Percentiles rank a stretch among this genome's conserved stretches.
These are phyloP conservation scores for Cyberlindnera amylophila DNA, from an alignment of 805 yeast genomes.

Conservation along the genomic window DNA sequence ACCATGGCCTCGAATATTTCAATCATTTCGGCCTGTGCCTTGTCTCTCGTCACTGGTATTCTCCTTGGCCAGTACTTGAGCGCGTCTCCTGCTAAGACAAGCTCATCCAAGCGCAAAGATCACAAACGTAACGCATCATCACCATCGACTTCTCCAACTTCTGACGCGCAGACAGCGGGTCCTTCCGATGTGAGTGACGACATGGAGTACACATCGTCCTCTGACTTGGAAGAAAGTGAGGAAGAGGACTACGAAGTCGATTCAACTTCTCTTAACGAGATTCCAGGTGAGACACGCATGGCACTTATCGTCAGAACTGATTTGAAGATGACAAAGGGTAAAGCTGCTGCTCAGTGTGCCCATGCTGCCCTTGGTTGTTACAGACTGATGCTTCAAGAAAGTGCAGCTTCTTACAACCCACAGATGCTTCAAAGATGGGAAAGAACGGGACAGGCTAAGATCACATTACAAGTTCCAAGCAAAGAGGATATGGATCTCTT, in stretches of 20 bases:
- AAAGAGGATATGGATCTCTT: slow-evolving; percentile 69
- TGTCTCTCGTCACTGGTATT: slow-evolving; percentile 37
- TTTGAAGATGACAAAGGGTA: slow-evolving; percentile 89
- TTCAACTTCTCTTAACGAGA: slow-evolving; percentile 54
- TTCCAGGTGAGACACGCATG: slow-evolving; percentile 83
- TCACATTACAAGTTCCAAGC: slow-evolving; percentile 71
- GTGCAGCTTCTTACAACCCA: slow-evolving; percentile 54
- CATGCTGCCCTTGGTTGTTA: slow-evolving; percentile 96
- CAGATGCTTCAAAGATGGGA: slow-evolving; percentile 73
- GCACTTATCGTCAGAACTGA: slow-evolving; percentile 86
- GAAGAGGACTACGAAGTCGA: slow-evolving; percentile 58
- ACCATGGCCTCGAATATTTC: slow-evolving; percentile 25
- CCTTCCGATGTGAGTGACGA: slow-evolving; percentile 27
- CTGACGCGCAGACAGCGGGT: slow-evolving; percentile 13
- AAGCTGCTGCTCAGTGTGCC: slow-evolving; percentile 95
- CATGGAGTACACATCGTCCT: slow-evolving; percentile 31
- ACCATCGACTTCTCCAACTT: slow-evolving; percentile 10
- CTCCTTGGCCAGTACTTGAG: slow-evolving; percentile 26
- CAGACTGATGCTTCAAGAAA: slow-evolving; percentile 54
- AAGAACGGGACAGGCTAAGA: slow-evolving; percentile 86
- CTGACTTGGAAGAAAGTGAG: slow-evolving; percentile 41
- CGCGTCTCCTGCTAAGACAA: slow-evolving; percentile 3
- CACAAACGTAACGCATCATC: slow-evolving; percentile 7
- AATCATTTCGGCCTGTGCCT: slow-evolving; percentile 32
- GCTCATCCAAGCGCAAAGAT: slow-evolving; percentile 1